These are phyloP conservation scores for Guyanaporus albipodus DNA, from an alignment of 768 basidiomycete genomes.

Conservation along the genomic window DNA sequence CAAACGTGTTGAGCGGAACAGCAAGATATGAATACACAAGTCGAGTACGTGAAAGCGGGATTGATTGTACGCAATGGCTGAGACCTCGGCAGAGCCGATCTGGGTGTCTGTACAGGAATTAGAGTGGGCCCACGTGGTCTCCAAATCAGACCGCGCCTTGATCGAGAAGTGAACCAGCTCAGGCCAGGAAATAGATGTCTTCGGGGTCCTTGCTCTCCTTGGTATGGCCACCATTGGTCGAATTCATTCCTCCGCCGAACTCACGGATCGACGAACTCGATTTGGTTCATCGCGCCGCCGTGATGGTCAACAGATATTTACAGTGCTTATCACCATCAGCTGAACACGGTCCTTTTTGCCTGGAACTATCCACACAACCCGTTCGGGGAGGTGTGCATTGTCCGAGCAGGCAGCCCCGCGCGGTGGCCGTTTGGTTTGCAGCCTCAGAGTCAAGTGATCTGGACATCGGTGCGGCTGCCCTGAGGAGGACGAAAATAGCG, in stretches of 20 bases:
- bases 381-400: conserved; percentile 23
- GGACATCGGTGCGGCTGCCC: conserved; percentile 1
- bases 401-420: no score
- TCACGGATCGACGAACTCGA: conserved; percentile 16
- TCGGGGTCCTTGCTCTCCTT: conserved; percentile 23
- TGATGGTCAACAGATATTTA: conserved; percentile 18
- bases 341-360: conserved; percentile 12
- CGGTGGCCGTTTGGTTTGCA: conserved; percentile 16
- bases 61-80: conserved; percentile 16
- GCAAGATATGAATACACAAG: conserved; percentile 18
- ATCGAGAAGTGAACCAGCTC: conserved; percentile 24
- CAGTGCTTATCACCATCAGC: conserved; percentile 4
- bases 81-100: conserved; percentile 22
- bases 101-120: conserved; percentile 6
- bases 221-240: background rate
- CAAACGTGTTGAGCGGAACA: conserved; percentile 20
- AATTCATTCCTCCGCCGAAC: conserved; percentile 9
- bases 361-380: conserved; percentile 2
- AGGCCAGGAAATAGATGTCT: conserved; percentile 1
- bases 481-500: conserved; percentile 16
- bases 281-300: conserved; percentile 12
- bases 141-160: background rate
- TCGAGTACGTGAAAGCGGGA: conserved; percentile 25
- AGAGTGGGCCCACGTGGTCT: conserved; percentile 19
- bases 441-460: conserved; percentile 5